These are phyloP conservation scores for Cercospora sp. DNA, from an alignment of 2,329 filamentous ascomycete genomes.

Conservation along the genomic window DNA sequence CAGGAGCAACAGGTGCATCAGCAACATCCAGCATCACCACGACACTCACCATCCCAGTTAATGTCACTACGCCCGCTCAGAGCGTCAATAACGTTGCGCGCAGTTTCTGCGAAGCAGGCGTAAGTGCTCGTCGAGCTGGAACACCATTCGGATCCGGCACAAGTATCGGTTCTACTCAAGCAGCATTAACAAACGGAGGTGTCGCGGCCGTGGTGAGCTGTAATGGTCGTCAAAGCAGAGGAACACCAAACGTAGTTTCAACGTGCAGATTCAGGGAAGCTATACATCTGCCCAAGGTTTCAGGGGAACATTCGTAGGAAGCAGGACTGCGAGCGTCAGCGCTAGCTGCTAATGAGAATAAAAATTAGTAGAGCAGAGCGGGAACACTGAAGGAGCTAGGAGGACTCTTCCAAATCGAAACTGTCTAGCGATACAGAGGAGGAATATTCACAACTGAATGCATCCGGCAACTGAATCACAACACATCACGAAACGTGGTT, in stretches of 20 bases:
- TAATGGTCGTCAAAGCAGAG: conserved; percentile 11
- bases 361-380: neutral
- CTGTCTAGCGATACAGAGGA: no score
- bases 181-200: conserved; percentile 16
- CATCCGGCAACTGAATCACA: neutral
- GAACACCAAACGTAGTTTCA: conserved; percentile 9
- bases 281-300: conserved; percentile 10
- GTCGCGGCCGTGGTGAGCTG: conserved; percentile 15
- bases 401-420: no score
- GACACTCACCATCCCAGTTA: conserved; percentile 15
- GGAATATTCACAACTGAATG: no score
- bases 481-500: neutral
- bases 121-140: conserved; percentile 15
- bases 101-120: conserved; percentile 20
- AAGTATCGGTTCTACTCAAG: conserved; percentile 13
- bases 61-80: conserved; percentile 6
- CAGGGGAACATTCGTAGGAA: conserved; percentile 10
- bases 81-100: conserved; percentile 11
- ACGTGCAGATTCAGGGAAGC: conserved; percentile 5
- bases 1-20: conserved; percentile 17
- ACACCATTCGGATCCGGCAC: conserved; percentile 5
- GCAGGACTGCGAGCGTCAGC: conserved; percentile 12
- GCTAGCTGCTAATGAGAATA: conserved; percentile 18
- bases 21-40: conserved; percentile 14
- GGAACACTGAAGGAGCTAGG: no score